Percentiles rank a stretch among this genome's conserved stretches.
These are phyloP conservation scores for Boletellus ananas DNA, from an alignment of 768 basidiomycete genomes.

Conservation along the genomic window DNA sequence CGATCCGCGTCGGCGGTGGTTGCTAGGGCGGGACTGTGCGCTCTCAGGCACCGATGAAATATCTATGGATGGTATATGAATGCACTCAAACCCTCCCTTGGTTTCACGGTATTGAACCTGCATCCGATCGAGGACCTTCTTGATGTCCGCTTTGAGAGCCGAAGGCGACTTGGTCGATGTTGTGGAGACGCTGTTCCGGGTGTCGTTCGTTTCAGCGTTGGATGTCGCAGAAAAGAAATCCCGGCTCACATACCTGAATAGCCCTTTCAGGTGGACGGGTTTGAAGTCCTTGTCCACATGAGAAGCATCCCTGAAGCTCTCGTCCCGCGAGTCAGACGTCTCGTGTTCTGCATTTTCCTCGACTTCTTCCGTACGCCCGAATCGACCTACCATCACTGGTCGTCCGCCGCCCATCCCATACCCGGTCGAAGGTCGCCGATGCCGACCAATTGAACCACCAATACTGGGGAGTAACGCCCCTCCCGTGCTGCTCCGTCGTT, in stretches of 20 bases:
- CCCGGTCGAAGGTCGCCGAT: slow-evolving; percentile 70
- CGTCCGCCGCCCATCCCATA: slow-evolving; percentile 36
- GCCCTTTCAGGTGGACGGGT: slow-evolving; percentile 91
- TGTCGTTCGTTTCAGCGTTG: neutral
- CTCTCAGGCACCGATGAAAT: slow-evolving; percentile 62
- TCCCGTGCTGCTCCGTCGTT: slow-evolving; percentile 74
- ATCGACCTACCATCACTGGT: slow-evolving; percentile 41
- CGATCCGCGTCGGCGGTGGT: slow-evolving; percentile 44
- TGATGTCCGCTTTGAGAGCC: slow-evolving; percentile 80
- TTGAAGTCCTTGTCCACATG: slow-evolving; percentile 74
- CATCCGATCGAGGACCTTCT: slow-evolving; percentile 86
- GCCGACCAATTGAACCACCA: slow-evolving; percentile 61
- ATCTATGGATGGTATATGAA: slow-evolving; percentile 93
- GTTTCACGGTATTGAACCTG: slow-evolving; percentile 92
- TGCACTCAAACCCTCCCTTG: slow-evolving; percentile 92
- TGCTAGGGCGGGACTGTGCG: slow-evolving; percentile 31
- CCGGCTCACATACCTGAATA: slow-evolving; percentile 69
- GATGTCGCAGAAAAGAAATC: neutral
- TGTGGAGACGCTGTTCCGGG: slow-evolving; percentile 71
- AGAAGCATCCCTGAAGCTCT: slow-evolving; percentile 45
- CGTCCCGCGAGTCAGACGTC: slow-evolving; percentile 35
- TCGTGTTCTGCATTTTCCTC: slow-evolving; percentile 45
- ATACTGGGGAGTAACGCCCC: slow-evolving; percentile 47
- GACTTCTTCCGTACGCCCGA: slow-evolving; percentile 48
- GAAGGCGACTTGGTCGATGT: slow-evolving; percentile 87